A percentile compares a stretch with the other conserved stretches of the same genome.
phyloP scores from a whole-genome alignment of 768 basidiomycete species.

The Gautieria morchelliformis region DNA sequence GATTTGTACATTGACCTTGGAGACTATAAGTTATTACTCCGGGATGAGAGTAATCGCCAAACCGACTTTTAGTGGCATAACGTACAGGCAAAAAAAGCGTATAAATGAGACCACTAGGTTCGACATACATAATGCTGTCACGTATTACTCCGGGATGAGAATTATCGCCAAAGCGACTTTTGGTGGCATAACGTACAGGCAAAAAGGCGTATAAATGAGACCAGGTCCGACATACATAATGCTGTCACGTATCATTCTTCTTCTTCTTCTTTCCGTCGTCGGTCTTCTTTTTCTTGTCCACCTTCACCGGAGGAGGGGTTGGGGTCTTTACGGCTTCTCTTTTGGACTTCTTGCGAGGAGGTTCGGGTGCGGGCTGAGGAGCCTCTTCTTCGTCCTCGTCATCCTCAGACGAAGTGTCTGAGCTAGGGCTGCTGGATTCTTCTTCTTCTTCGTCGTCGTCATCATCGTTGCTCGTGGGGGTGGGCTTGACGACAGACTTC shows the following conservation, averaged over 20 bases:
- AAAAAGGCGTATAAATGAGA: too few relatives aligned
- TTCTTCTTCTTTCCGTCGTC: not conserved
- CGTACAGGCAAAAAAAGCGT: too few relatives aligned
- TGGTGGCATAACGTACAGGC: too few relatives aligned
- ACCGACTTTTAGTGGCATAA: too few relatives aligned
- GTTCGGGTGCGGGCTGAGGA: constrained; percentile 1
- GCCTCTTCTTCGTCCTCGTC: constrained; percentile 9
- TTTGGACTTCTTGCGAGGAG: constrained; percentile 11
- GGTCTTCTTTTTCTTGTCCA: constrained; percentile 7
- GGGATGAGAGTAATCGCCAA: too few relatives aligned
- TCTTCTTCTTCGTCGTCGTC: not conserved
- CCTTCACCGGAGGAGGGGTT: constrained; percentile 7
- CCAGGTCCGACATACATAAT: too few relatives aligned
- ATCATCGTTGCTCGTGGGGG: not conserved
- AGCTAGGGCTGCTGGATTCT: not conserved
- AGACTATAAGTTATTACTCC: too few relatives aligned
- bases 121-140: too few relatives aligned
- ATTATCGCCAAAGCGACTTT: too few relatives aligned
- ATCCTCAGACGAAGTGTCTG: not conserved
- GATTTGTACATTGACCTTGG: too few relatives aligned
- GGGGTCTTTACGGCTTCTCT: not conserved
- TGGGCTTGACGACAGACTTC: not conserved
- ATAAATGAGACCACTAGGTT: too few relatives aligned
- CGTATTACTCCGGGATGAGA: too few relatives aligned
- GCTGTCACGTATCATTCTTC: not conserved